Evolutionary conservation across 1,139 yeast species (phyloP), one percentile per base, ranked within the genome.

Genomic region (Geotrichum aggregatum): DNA sequence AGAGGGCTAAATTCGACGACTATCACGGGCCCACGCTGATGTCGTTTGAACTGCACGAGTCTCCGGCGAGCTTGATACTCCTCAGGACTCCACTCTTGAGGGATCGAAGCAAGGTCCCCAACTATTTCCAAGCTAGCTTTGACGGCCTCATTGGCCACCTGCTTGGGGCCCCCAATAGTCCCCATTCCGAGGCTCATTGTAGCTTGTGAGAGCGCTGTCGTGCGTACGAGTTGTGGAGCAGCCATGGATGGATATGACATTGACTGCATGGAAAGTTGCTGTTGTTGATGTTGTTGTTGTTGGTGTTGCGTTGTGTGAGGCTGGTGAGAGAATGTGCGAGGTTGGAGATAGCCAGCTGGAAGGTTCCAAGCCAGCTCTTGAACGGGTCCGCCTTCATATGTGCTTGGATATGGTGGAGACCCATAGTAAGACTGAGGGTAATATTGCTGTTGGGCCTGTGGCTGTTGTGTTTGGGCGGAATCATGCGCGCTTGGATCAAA

Each of bases 21-120:
- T 24, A 72, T 63, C 6, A 59, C 56, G 1, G 71, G 63, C 11
- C 74, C 75, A 2, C 63, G 61, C 58, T 71, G 76, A 33, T 58
- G 52, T 16, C 70, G 62, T 35, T 61, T 58, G 56, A 70, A 69
- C 52, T 63, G 66, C 6, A 70, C 71, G 43, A 69, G 62, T 19
- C 73, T 63, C 11, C 73, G 61, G 35, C 63, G 63, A 8, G 61
- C 63, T 43, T 61, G 58, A 63, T 65, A 62, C 49, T 69, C 73
- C 31, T 64, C 64, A 33, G 60, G 57, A 2, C 67, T 61, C 72
- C 73, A 69, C 54, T 22, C 39, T 16, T 57, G 61, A 5, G 69
- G 62, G 66, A 72, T 63, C 18, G 56, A 57, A 43, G 62, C 65
- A 36, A 72, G 60, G 48, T 70, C 63, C 8, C 73, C 73, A 10